Percentiles rank a stretch among this genome's conserved stretches.
These are phyloP conservation scores for Cyclocybe cylindracea DNA, from an alignment of 768 basidiomycete genomes.

Conservation along the genomic window DNA sequence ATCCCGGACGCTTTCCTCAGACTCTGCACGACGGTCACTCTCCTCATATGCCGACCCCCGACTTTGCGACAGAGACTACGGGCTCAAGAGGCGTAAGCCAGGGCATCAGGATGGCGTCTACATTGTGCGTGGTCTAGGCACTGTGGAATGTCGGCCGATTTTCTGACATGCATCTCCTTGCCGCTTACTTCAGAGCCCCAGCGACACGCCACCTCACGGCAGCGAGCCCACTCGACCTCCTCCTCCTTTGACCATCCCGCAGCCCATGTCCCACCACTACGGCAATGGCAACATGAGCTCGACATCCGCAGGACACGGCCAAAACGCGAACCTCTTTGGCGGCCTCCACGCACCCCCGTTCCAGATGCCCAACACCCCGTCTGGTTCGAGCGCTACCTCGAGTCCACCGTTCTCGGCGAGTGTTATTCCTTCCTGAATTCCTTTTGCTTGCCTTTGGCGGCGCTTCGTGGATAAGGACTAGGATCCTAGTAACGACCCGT, in stretches of 20 bases:
- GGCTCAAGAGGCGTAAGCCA: constrained; percentile 54
- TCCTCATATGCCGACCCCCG: constrained; percentile 51
- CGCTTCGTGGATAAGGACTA: constrained; percentile 34
- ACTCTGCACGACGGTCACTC: constrained; percentile 50
- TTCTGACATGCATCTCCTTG: no score
- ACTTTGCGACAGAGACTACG: constrained; percentile 53
- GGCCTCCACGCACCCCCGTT: constrained; percentile 56
- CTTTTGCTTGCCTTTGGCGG: constrained; percentile 26
- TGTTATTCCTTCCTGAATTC: constrained; percentile 46
- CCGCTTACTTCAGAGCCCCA: constrained; percentile 49
- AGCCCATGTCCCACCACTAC: constrained; percentile 55
- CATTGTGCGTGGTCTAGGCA: constrained; percentile 36
- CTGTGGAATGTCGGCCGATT: not conserved
- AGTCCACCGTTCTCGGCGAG: constrained; percentile 89
- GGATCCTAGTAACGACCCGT: constrained; percentile 59
- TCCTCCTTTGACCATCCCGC: constrained; percentile 66
- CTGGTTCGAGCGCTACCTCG: constrained; percentile 71
- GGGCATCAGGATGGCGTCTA: constrained; percentile 54
- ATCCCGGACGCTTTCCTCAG: constrained; percentile 30
- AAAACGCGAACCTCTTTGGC: constrained; percentile 30
- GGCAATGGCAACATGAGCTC: constrained; percentile 9
- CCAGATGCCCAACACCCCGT: constrained; percentile 70
- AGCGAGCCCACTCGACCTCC: constrained; percentile 41
- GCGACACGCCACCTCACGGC: constrained; percentile 45
- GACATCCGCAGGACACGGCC: constrained; percentile 12